Base-by-base conservation (phyloP, 2,329 filamentous ascomycete species). In the Colletotrichum neosansevieriae region DNA sequence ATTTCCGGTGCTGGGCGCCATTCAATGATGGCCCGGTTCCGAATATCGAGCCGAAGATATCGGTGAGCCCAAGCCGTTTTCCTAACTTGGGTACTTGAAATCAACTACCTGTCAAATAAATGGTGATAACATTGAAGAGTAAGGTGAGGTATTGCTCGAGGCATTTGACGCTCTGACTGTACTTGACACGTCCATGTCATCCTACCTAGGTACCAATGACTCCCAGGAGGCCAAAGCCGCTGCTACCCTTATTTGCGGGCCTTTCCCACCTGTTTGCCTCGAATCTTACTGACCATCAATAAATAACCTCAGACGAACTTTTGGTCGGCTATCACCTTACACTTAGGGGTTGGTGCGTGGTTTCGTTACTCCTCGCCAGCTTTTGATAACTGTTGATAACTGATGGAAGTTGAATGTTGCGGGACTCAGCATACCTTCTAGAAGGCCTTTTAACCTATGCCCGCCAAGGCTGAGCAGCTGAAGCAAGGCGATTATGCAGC, bases 381-480 rank as follows among this genome's bases (percentile, higher is more conserved):
- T 64, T 64, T 58, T n/a, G n/a, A n/a, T n/a, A n/a, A n/a, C n/a
- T n/a, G n/a, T 66, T 49, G 24, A 69, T 21, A 69, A 65, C 34
- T 60, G 66, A 66, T 56, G 66, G 40, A 47, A 42, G 45, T 17
- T 6, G 24, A 10, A 53, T 32, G 36, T 17, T 42, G 45, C 40
- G 21, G 54, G 38, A 44, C 60, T 19, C 17, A 40, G 49, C 50
- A 13, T n/a, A 54, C 12, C n/a, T 54, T 47, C 53, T 49, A 56
- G 38, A 17, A 29, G 24, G n/a, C 49, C 32, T 24, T 15, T 21
- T 11, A 42, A 40, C 34, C 58, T 17, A 11, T 53, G 29, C 17
- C 9, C 17, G 53, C 29, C 36, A 44, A 38, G 21, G 32, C 40
- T 36, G 38, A 54, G 38, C 34, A 34, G 53, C 21, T 15, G 19